phyloP scores from a whole-genome alignment of 1,139 yeast genomes.

The Blastobotrys raffinosifermentans region DNA sequence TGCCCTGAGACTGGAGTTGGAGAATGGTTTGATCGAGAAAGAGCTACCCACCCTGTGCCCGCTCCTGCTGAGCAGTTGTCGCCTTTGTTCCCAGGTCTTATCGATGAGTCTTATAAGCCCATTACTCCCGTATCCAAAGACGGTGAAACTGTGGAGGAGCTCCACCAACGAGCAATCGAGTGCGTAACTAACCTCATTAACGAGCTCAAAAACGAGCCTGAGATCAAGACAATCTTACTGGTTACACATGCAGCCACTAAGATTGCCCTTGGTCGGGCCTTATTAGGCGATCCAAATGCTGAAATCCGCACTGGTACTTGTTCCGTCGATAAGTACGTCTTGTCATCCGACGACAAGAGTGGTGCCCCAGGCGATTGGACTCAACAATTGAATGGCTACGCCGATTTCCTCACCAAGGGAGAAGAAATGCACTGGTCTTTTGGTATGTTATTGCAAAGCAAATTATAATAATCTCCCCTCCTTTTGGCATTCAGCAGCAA shows the following conservation, averaged over 20 bases:
- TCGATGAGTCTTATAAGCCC: constrained; percentile 38
- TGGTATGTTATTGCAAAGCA: constrained; percentile 34
- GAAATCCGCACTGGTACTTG: constrained; percentile 51
- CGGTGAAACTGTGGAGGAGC: constrained; percentile 64
- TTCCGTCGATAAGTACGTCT: constrained; percentile 50
- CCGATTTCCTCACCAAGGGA: constrained; percentile 61
- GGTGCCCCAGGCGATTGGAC: constrained; percentile 44
- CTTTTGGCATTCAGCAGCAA: not conserved
- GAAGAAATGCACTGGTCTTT: constrained; percentile 93
- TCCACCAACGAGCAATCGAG: constrained; percentile 47
- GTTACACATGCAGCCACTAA: constrained; percentile 84
- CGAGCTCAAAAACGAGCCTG: constrained; percentile 45
- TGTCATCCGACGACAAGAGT: constrained; percentile 39
- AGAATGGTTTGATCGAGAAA: constrained; percentile 31
- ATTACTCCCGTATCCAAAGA: constrained; percentile 50
- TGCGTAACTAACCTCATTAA: constrained; percentile 51
- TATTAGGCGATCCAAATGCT: constrained; percentile 46
- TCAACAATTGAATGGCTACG: constrained; percentile 58
- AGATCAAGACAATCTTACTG: constrained; percentile 50
- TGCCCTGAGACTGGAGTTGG: constrained; percentile 65
- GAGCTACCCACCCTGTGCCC: constrained; percentile 34
- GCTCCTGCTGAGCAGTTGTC: constrained; percentile 46
- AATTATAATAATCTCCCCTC: not conserved
- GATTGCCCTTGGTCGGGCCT: constrained; percentile 68
- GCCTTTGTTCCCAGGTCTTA: constrained; percentile 43